phyloP scores from a whole-genome alignment of 2,329 filamentous ascomycete species.

The Colletotrichum aenigma region DNA sequence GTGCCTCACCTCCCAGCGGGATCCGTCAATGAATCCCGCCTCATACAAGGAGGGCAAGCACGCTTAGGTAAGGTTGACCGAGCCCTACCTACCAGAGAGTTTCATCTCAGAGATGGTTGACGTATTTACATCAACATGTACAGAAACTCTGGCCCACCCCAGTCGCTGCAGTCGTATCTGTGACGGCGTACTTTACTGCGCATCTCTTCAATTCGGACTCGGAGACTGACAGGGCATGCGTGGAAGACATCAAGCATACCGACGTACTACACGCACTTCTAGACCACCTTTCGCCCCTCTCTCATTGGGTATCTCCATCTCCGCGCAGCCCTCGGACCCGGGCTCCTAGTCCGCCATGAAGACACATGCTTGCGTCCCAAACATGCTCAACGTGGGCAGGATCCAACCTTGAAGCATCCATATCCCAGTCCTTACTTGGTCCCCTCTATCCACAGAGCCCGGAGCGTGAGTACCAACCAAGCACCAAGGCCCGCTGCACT shows the following conservation, averaged over 20 bases:
- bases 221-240: neutral
- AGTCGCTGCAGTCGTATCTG: too few species aligned
- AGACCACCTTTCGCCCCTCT: neutral
- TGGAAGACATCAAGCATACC: neutral
- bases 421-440: neutral
- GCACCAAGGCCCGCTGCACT: too few species aligned
- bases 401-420: neutral
- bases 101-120: neutral
- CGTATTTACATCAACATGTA: neutral
- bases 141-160: neutral
- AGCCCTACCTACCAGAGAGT: neutral
- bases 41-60: neutral
- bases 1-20: neutral
- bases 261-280: neutral
- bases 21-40: slow-evolving; percentile 11
- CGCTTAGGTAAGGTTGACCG: neutral
- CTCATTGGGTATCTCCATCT: neutral
- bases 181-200: neutral
- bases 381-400: neutral
- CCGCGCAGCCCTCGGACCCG: neutral
- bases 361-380: neutral
- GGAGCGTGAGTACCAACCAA: neutral
- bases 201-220: neutral
- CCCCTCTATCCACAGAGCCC: neutral
- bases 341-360: neutral